phyloP scores from a whole-genome alignment of 129 eudicot genomes.

The Flaveria bidentis region DNA sequence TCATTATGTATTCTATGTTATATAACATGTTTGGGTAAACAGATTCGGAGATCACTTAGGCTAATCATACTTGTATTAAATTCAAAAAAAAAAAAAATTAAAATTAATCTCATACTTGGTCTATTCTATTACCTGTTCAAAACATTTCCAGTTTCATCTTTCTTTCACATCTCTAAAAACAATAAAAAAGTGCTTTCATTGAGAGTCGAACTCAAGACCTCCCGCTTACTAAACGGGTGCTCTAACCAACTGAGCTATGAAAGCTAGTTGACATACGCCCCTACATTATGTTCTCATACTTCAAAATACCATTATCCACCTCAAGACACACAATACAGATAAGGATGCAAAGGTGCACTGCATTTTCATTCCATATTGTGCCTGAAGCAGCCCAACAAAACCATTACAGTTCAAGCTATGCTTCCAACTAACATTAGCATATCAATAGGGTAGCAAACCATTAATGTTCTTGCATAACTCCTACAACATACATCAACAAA shows the following conservation, averaged over 20 bases:
- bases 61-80: too few relatives aligned
- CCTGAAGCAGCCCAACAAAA: constrained; percentile 4
- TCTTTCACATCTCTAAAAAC: neutral
- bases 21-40: too few relatives aligned
- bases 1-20: too few relatives aligned
- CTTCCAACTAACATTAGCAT: neutral
- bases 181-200: constrained; percentile 38
- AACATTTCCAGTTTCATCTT: too few relatives aligned
- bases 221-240: constrained; percentile 99
- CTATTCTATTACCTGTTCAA: neutral
- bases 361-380: constrained; percentile 10
- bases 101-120: too few relatives aligned
- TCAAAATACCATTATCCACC: neutral
- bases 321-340: neutral
- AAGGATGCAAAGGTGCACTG: neutral
- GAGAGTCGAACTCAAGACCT: constrained; percentile 99
- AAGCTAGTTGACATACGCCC: neutral
- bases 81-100: too few relatives aligned
- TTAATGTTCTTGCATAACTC: constrained; percentile 10
- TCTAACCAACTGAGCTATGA: constrained; percentile 95
- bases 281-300: neutral
- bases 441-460: constrained; percentile 13
- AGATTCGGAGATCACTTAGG: too few relatives aligned
- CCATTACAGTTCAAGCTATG: neutral
- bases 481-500: constrained; percentile 14